Percentiles rank a stretch among this genome's conserved stretches.
Evolutionary conservation across 2,329 filamentous ascomycete genomes (phyloP).

Genomic region (Tolypocladium amazonense): DNA sequence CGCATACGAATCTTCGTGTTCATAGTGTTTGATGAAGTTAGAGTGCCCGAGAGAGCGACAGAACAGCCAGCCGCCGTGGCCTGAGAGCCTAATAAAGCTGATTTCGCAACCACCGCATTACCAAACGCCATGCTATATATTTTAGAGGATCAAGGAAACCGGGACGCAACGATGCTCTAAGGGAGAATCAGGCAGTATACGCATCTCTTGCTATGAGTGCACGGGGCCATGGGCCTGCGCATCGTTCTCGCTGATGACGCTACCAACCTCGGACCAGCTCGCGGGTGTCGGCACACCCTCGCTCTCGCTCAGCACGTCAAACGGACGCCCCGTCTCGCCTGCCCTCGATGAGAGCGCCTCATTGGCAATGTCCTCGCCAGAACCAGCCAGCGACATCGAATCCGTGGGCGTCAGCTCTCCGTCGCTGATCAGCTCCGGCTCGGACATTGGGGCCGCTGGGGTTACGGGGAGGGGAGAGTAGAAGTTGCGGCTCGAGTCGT

Average conservation of each 20-base stretch:
- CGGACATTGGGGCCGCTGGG: conserved; percentile 36
- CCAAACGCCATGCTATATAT: conserved; percentile 5
- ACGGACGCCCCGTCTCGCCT: conserved; percentile 28
- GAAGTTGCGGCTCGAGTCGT: conserved; percentile 41
- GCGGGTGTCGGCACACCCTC: conserved; percentile 48
- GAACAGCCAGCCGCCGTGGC: neutral
- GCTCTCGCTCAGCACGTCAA: conserved; percentile 49
- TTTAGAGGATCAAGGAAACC: neutral
- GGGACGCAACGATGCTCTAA: neutral
- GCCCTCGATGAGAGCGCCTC: conserved; percentile 27
- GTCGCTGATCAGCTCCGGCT: conserved; percentile 39
- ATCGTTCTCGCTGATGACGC: conserved; percentile 48
- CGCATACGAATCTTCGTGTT: neutral
- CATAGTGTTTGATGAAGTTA: neutral
- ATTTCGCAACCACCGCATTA: neutral
- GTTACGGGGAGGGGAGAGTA: conserved; percentile 50
- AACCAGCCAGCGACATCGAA: conserved; percentile 43
- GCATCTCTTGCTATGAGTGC: conserved; percentile 15
- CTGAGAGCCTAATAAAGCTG: neutral
- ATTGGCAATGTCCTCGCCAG: conserved; percentile 35
- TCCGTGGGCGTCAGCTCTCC: conserved; percentile 50
- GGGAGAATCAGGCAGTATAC: neutral
- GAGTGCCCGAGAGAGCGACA: neutral
- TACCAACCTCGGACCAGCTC: conserved; percentile 57
- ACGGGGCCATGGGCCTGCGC: conserved; percentile 13